A percentile compares a stretch with the other conserved stretches of the same genome.
Evolutionary conservation across 768 basidiomycete genomes (phyloP).

Genomic region (Podaxis sp.): DNA sequence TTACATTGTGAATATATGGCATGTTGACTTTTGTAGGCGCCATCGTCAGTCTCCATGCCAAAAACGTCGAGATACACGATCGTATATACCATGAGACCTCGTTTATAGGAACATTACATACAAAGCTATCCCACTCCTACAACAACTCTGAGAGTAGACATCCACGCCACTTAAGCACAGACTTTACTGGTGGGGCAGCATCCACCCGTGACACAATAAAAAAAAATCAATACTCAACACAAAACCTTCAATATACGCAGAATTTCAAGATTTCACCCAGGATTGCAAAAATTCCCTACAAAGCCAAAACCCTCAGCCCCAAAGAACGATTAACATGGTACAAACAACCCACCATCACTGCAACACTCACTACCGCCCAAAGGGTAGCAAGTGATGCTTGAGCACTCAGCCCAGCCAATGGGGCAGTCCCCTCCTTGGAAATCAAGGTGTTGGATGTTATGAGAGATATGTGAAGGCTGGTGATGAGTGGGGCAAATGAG

Average conservation of each 20-base stretch:
- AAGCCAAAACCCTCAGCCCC: background rate
- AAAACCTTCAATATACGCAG: no score
- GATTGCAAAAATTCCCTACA: background rate
- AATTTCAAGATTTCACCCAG: background rate
- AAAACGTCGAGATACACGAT: background rate
- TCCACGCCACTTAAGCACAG: background rate
- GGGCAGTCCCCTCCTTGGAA: background rate
- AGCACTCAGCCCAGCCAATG: conserved; percentile 2
- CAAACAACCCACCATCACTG: background rate
- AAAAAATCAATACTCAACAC: background rate
- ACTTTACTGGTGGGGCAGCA: background rate
- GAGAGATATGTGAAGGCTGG: background rate
- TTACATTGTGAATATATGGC: background rate
- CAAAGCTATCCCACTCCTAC: background rate
- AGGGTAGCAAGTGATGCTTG: conserved; percentile 11
- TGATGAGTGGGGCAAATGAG: background rate
- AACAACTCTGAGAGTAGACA: background rate
- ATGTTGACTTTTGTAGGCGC: background rate
- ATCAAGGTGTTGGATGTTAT: background rate
- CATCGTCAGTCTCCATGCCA: background rate
- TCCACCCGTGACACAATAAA: background rate
- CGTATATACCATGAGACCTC: background rate
- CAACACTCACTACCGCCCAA: conserved; percentile 11
- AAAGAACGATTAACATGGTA: no score
- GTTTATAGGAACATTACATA: background rate